Base-by-base conservation (phyloP, 345 rosid species). In the Rhodomyrtus tomentosa region DNA sequence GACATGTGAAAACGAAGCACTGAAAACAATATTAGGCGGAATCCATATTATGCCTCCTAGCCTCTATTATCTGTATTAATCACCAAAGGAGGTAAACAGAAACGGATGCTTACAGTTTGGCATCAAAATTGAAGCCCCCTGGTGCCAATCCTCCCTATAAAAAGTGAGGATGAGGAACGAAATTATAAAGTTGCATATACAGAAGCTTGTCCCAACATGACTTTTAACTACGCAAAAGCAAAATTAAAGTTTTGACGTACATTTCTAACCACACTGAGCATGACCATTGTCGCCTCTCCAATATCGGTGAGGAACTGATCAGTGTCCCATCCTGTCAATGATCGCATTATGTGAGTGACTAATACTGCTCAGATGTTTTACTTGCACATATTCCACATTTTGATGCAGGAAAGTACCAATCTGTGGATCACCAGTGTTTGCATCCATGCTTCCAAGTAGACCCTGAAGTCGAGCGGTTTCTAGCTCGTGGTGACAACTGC, bases 51-150 rank as follows among this genome's bases (percentile, higher is more conserved):
- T 50, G 62, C 40, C 50, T 21, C 38, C 11, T 8, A 4, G 3
- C 29, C 51, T 52, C 82, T 55, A 82, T 18, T 10, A n/a, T 50
- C 8, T 53, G 11, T n/a, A 27, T 8, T 36, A 36, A 18, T 40
- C 81, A 5, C 0, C 14, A 68, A 48, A 58, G 5, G 12, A 2
- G n/a, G 16, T 27, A 58, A 59, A 56, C 80, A 51, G 81, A 58
- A 8, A 32, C 52, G 85, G 45, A 82, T 50, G 80, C 94, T 89
- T 56, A 96, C 98, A 95, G 85, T 93, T 97, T 97, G 50, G 99
- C 99, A 85, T 97, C 99, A 50, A 97, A 97, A 91, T 97, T 94
- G 93, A 95, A 95, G 49, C 99, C 99, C 84, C 99, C 99, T 7
- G 99, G 99, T 36, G 98, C 95, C 86, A 97, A 81, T 53, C 99